Percentiles rank a stretch among this genome's conserved stretches.
Conservation (phyloP, 306 rosid species). For the Cercis canadensis region DNA sequence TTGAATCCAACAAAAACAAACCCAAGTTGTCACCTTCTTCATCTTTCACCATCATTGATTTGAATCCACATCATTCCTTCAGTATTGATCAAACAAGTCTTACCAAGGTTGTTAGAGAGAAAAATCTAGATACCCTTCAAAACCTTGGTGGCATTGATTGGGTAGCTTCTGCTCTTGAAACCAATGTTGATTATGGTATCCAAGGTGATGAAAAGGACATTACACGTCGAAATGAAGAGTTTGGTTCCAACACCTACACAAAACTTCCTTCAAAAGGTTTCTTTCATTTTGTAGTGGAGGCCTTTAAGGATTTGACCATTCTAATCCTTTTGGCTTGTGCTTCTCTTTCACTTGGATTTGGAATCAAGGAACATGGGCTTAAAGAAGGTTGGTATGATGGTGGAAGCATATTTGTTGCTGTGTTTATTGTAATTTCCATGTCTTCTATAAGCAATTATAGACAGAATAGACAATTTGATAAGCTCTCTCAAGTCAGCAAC, state of each 20-base stretch:
- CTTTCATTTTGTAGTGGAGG: slow-evolving; percentile 41
- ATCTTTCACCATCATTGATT: slow-evolving; percentile 4
- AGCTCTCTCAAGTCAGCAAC: slow-evolving; percentile 38
- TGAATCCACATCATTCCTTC: background rate
- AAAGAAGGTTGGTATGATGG: slow-evolving; percentile 56
- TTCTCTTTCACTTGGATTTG: slow-evolving; percentile 48
- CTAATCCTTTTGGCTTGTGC: slow-evolving; percentile 47
- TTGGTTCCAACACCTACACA: slow-evolving; percentile 39
- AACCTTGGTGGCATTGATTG: slow-evolving; percentile 34
- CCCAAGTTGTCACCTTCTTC: background rate
- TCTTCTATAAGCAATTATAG: slow-evolving; percentile 37
- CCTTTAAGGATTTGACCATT: slow-evolving; percentile 44
- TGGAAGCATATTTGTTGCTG: slow-evolving; percentile 46
- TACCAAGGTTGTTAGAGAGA: slow-evolving; percentile 38
- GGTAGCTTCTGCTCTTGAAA: slow-evolving; percentile 31
- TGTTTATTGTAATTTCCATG: slow-evolving; percentile 36
- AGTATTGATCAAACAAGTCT: slow-evolving; percentile 21
- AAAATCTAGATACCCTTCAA: slow-evolving; percentile 12
- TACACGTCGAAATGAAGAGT: background rate
- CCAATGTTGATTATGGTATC: slow-evolving; percentile 35
- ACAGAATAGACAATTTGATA: slow-evolving; percentile 40
- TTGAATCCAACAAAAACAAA: background rate
- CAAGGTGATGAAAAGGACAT: slow-evolving; percentile 25
- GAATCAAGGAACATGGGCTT: slow-evolving; percentile 41
- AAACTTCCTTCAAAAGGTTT: slow-evolving; percentile 40